Percentiles rank a stretch among this genome's conserved stretches.
These are phyloP conservation scores for Candida sp. DNA, from an alignment of 1,139 yeast species.

Conservation along the genomic window DNA sequence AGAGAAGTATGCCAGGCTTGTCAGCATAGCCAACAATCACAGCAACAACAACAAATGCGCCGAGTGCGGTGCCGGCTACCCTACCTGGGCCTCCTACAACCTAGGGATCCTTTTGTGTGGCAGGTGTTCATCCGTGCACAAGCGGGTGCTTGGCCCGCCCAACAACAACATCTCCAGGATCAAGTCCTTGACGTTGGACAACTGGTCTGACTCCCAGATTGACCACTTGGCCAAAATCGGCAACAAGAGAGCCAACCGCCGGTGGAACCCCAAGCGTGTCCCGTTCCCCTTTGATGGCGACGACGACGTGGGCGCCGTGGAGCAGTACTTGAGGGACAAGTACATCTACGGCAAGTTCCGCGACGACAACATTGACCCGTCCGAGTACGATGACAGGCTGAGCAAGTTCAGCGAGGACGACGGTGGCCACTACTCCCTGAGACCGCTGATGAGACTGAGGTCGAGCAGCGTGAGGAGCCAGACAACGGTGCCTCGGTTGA, in stretches of 20 bases:
- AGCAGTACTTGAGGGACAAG: constrained; percentile 55
- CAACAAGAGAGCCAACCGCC: constrained; percentile 62
- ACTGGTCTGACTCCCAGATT: constrained; percentile 69
- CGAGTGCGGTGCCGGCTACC: constrained; percentile 68
- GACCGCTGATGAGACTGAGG: constrained; percentile 22
- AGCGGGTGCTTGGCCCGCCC: constrained; percentile 66
- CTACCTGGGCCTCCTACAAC: constrained; percentile 57
- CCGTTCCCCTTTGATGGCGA: constrained; percentile 78
- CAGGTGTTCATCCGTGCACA: constrained; percentile 78
- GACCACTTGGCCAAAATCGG: constrained; percentile 64
- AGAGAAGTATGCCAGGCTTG: constrained; percentile 41
- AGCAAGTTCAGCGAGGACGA: constrained; percentile 16
- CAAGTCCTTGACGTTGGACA: constrained; percentile 82
- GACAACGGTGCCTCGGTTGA: constrained; percentile 32
- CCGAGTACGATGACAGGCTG: constrained; percentile 27
- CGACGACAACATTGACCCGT: constrained; percentile 30
- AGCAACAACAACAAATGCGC: constrained; percentile 67
- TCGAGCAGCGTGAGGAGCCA: constrained; percentile 23
- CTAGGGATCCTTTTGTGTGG: constrained; percentile 77
- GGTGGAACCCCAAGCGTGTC: constrained; percentile 64
- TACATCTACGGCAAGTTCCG: constrained; percentile 51
- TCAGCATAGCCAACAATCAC: constrained; percentile 44
- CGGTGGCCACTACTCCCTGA: constrained; percentile 5
- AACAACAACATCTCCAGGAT: constrained; percentile 59
- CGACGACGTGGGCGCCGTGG: constrained; percentile 54